phyloP scores from a whole-genome alignment of 306 rosid species.

The Rubus parviflorus region DNA sequence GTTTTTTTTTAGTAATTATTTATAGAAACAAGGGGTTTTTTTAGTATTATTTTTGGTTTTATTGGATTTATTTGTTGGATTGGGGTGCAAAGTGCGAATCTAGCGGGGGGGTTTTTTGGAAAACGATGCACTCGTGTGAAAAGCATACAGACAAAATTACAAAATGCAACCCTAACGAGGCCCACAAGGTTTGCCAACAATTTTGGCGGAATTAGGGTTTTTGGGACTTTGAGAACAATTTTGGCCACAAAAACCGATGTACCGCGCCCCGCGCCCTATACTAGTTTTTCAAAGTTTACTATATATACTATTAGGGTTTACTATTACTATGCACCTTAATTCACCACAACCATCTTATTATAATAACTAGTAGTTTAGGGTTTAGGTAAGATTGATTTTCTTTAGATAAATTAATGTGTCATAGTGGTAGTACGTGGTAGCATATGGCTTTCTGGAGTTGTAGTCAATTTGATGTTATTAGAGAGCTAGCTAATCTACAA shows the following conservation, averaged over 20 bases:
- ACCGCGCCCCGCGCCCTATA: conserved; percentile 12
- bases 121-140: conserved; percentile 12
- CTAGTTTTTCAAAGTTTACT: not conserved
- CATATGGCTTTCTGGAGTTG: too few species aligned
- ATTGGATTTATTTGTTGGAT: conserved; percentile 12
- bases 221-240: not conserved
- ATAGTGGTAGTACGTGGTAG: too few species aligned
- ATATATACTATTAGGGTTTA: not conserved
- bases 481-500: too few species aligned
- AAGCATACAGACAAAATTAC: conserved; percentile 16
- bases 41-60: not conserved
- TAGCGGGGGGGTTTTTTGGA: not conserved
- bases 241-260: not conserved
- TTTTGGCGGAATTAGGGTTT: conserved; percentile 6
- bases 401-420: too few species aligned
- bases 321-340: not conserved
- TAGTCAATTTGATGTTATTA: too few species aligned
- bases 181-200: conserved; percentile 9
- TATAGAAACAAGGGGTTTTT: too few species aligned
- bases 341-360: not conserved
- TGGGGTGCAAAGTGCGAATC: conserved; percentile 1
- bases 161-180: conserved; percentile 4
- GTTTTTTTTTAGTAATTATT: not conserved
- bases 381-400: not conserved
- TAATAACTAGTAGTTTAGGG: not conserved